Evolutionary conservation across 257 asterid genomes (phyloP).

Genomic region (Petunia axillaris): DNA sequence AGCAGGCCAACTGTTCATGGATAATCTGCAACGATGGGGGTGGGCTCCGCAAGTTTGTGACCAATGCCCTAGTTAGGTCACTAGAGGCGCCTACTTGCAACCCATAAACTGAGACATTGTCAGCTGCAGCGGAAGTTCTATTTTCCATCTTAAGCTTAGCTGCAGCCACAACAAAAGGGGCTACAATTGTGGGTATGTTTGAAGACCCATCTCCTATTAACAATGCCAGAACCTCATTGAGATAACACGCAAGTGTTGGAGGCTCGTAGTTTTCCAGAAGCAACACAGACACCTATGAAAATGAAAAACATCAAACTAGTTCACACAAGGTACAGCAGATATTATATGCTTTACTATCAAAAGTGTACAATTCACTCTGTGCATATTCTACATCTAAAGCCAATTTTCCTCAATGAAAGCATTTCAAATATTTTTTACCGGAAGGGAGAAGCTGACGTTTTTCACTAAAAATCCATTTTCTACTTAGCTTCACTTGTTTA

Average conservation of each 20-base stretch:
- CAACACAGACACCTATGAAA: constrained; percentile 65
- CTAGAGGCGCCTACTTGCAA: constrained; percentile 59
- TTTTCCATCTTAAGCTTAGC: constrained; percentile 63
- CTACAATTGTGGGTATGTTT: constrained; percentile 57
- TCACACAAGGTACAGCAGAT: neutral
- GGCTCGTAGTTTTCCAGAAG: constrained; percentile 64
- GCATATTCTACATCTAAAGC: too few species aligned
- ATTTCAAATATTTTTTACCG: neutral
- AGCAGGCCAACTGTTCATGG: constrained; percentile 65
- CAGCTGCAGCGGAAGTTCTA: constrained; percentile 36
- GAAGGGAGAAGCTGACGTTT: neutral
- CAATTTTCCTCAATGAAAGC: neutral
- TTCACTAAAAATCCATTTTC: neutral
- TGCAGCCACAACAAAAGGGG: constrained; percentile 64
- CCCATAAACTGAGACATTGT: constrained; percentile 57
- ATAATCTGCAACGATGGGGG: constrained; percentile 54
- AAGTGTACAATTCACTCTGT: neutral
- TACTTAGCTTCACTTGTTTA: neutral
- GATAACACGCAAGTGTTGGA: constrained; percentile 75
- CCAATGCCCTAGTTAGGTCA: constrained; percentile 43
- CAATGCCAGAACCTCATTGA: constrained; percentile 68
- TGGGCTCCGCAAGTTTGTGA: constrained; percentile 51
- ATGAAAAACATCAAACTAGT: neutral
- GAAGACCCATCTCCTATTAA: constrained; percentile 51
- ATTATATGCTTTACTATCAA: neutral